Percentiles rank a stretch among this genome's conserved stretches.
Conservation (phyloP, 2,329 filamentous ascomycete species). For the Colletotrichum cordylinicola region DNA sequence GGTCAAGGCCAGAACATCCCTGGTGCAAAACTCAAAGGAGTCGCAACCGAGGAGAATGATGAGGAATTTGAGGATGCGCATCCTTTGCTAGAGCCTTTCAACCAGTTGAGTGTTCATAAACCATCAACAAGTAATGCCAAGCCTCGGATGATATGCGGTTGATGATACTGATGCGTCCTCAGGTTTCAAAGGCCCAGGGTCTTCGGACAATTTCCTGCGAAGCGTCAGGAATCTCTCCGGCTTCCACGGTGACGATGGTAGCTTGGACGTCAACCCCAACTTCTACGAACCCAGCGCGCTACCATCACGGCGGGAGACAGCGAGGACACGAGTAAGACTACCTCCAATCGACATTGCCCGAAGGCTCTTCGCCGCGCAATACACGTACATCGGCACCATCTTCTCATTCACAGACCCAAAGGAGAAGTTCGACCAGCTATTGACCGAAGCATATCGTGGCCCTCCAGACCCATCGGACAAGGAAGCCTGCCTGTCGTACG, state of each 20-base stretch:
- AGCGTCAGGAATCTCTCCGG: conserved; percentile 39
- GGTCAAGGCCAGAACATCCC: neutral
- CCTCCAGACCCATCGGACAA: conserved; percentile 46
- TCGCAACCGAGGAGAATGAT: conserved; percentile 27
- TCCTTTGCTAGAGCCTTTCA: conserved; percentile 38
- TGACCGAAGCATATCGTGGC: conserved; percentile 48
- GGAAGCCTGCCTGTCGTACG: conserved; percentile 54
- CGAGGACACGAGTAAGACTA: conserved; percentile 36
- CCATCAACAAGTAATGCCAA: conserved; percentile 30
- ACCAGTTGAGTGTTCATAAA: conserved; percentile 37
- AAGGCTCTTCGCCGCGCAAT: conserved; percentile 55
- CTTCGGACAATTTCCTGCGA: conserved; percentile 43
- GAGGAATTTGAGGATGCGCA: conserved; percentile 36
- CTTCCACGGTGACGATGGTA: conserved; percentile 35
- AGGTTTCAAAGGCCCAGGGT: conserved; percentile 41
- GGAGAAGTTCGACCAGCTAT: conserved; percentile 48
- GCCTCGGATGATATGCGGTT: accelerated
- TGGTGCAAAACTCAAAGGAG: neutral
- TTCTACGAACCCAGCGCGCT: conserved; percentile 40
- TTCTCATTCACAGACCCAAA: conserved; percentile 56
- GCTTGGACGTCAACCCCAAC: conserved; percentile 34
- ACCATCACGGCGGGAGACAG: conserved; percentile 33
- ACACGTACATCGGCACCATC: conserved; percentile 62
- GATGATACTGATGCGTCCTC: neutral
- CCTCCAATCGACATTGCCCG: conserved; percentile 57